Percentiles rank a stretch among this genome's conserved stretches.
Evolutionary conservation across 176 grass and related monocot genomes (phyloP).

Genomic region (Juncus effusus): DNA sequence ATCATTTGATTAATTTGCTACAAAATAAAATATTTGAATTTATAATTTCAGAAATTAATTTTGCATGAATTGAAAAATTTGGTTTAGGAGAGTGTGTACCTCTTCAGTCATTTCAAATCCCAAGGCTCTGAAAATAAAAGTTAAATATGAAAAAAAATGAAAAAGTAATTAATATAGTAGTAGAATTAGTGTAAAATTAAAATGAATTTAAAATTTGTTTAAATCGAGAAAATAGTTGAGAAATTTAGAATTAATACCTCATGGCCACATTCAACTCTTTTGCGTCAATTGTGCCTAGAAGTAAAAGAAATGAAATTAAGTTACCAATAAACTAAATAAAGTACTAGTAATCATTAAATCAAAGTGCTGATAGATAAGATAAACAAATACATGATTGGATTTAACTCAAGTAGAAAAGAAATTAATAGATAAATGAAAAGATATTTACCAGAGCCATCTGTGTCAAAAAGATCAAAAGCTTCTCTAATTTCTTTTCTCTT

Average conservation of each 20-base stretch:
- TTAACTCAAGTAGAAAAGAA: background rate
- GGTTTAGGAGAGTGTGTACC: slow-evolving; percentile 35
- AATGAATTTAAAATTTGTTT: too few relatives aligned
- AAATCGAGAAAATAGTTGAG: background rate
- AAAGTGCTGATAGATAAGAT: background rate
- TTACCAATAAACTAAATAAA: background rate
- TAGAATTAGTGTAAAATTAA: too few relatives aligned
- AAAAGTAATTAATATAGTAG: background rate
- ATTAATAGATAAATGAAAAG: background rate
- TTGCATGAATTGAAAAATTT: background rate
- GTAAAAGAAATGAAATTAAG: slow-evolving; percentile 11
- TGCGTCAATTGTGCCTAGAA: slow-evolving; percentile 71
- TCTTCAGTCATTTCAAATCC: slow-evolving; percentile 95
- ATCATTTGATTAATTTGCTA: slow-evolving; percentile 98
- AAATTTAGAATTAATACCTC: slow-evolving; percentile 44
- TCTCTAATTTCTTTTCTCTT: slow-evolving; percentile 88
- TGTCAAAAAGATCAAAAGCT: slow-evolving; percentile 89
- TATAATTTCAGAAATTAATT: too few relatives aligned
- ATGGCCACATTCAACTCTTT: slow-evolving; percentile 95
- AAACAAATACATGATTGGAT: background rate
- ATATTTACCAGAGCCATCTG: slow-evolving; percentile 65
- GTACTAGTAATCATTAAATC: background rate
- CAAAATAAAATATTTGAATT: slow-evolving; percentile 26
- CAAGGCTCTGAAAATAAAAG: slow-evolving; percentile 59
- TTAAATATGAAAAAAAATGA: background rate